phyloP scores from a whole-genome alignment of 148 eudicot species.

The Cornus suecica region DNA sequence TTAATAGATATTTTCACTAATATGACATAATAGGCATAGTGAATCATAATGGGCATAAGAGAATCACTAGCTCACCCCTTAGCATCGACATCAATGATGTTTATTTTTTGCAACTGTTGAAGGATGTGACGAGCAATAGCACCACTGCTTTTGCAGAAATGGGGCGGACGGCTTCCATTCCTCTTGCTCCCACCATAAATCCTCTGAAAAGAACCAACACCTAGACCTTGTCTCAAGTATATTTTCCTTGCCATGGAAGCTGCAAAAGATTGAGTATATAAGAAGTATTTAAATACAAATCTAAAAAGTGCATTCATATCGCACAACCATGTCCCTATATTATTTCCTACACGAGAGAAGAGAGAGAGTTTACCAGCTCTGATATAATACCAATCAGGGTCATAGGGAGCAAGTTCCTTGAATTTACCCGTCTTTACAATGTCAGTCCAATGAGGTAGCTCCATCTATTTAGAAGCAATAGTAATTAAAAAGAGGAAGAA shows the following conservation, averaged over 20 bases:
- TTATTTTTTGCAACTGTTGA: conserved; percentile 33
- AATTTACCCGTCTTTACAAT: conserved; percentile 35
- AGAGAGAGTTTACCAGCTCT: neutral
- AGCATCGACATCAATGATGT: conserved; percentile 30
- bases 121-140: conserved; percentile 37
- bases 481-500: neutral
- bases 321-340: neutral
- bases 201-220: conserved; percentile 41
- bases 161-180: conserved; percentile 44
- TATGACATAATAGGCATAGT: neutral
- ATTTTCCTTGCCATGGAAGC: conserved; percentile 46
- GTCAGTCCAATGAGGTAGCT: conserved; percentile 46
- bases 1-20: neutral
- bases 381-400: conserved; percentile 3
- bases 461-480: conserved; percentile 26
- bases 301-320: neutral
- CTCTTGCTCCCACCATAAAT: conserved; percentile 48
- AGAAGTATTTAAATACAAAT: neutral
- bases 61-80: conserved; percentile 27
- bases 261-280: conserved; percentile 7
- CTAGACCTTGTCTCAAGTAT: conserved; percentile 40
- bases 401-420: conserved; percentile 13
- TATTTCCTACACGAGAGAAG: neutral
- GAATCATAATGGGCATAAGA: neutral
- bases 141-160: conserved; percentile 45